phyloP scores from a whole-genome alignment of 352 stramenopile species.

The Phytophthora pluvialis region DNA sequence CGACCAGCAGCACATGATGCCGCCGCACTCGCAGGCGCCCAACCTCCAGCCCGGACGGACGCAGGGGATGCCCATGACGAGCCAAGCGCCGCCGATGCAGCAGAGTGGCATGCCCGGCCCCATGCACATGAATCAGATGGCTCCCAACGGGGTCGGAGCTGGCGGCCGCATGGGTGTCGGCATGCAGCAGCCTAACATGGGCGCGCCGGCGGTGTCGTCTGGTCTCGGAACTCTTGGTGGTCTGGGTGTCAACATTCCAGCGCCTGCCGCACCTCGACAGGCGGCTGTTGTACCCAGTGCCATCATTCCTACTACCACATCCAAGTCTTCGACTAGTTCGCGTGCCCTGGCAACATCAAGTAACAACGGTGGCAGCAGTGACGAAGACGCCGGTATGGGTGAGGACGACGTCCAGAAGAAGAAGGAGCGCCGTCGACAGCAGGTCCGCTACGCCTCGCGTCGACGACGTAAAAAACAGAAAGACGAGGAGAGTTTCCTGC shows the following conservation, averaged over 20 bases:
- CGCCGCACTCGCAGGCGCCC: conserved; percentile 42
- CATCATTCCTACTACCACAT: conserved; percentile 45
- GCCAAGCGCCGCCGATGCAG: conserved; percentile 46
- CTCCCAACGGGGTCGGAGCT: conserved; percentile 14
- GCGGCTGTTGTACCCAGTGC: conserved; percentile 35
- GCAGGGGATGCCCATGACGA: conserved; percentile 38
- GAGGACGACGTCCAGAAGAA: conserved; percentile 78
- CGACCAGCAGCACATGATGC: conserved; percentile 67
- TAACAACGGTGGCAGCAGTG: conserved; percentile 59
- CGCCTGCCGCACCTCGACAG: conserved; percentile 16
- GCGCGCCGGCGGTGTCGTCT: background rate
- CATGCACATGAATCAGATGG: conserved; percentile 48
- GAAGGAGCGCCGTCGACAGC: conserved; percentile 79
- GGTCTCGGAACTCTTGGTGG: conserved; percentile 16
- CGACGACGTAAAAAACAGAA: conserved; percentile 87
- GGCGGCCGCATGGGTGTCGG: conserved; percentile 22
- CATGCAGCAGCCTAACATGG: conserved; percentile 35
- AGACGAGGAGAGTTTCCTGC: conserved; percentile 82
- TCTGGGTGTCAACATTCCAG: conserved; percentile 14
- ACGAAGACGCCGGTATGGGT: conserved; percentile 53
- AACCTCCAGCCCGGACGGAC: conserved; percentile 28
- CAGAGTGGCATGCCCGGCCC: conserved; percentile 27
- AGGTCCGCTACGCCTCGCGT: conserved; percentile 81
- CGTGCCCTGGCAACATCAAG: conserved; percentile 53
- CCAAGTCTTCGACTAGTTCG: conserved; percentile 41